Evolutionary conservation across 139 green algal species (phyloP).

Genomic region (Edaphochlamys debaryana): DNA sequence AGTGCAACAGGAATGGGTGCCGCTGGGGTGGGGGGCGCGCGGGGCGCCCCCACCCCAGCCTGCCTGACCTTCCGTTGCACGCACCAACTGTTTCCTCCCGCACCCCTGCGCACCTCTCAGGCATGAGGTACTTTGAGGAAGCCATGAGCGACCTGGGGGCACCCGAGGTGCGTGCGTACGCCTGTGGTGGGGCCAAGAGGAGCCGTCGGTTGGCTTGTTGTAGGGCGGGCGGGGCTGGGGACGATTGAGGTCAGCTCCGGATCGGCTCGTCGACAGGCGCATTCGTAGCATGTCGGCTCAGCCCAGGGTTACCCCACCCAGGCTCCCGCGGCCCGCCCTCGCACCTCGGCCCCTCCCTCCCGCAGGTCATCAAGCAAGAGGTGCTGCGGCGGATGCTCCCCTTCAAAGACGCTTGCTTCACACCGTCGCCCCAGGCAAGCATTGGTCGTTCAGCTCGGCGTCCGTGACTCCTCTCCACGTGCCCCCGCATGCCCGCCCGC

Average conservation of each 20-base stretch:
- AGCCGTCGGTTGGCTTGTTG: too few species aligned
- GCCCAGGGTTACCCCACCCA: background rate
- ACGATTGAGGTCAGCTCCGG: background rate
- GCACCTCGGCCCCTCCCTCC: background rate
- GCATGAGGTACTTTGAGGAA: slow-evolving; percentile 30
- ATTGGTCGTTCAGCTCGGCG: too few species aligned
- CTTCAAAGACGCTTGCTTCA: slow-evolving; percentile 36
- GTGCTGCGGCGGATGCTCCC: slow-evolving; percentile 33
- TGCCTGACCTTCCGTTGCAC: too few species aligned
- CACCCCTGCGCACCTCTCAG: too few species aligned
- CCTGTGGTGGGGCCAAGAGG: background rate
- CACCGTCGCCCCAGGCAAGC: background rate
- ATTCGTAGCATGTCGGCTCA: background rate
- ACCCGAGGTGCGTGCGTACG: background rate
- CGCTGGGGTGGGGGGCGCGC: too few species aligned
- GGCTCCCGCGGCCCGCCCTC: background rate
- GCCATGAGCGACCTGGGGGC: slow-evolving; percentile 26
- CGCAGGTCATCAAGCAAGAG: slow-evolving; percentile 6
- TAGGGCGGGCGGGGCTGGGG: too few species aligned
- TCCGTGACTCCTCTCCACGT: too few species aligned
- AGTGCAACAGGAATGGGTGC: too few species aligned
- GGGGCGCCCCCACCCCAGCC: too few species aligned
- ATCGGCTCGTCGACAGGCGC: too few species aligned
- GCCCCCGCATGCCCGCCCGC: too few species aligned
- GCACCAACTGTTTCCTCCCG: too few species aligned